Evolutionary conservation across 2,329 filamentous ascomycete species (phyloP).

Genomic region (Colletotrichum australisinense): DNA sequence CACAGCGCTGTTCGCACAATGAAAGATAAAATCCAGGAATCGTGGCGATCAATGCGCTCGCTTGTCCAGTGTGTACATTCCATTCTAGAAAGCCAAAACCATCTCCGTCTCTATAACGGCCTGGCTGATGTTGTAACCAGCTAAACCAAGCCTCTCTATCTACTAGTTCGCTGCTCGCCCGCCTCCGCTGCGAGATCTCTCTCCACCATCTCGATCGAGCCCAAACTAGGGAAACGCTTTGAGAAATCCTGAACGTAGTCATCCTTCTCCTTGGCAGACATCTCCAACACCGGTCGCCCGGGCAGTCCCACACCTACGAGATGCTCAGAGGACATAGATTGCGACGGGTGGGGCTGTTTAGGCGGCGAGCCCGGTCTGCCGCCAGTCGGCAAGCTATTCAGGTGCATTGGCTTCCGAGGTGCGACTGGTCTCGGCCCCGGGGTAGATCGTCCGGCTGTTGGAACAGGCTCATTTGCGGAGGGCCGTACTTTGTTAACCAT

Average conservation of each 20-base stretch:
- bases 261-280: slow-evolving; percentile 69
- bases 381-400: slow-evolving; percentile 66
- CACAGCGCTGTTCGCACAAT: slow-evolving; percentile 1
- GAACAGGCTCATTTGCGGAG: slow-evolving; percentile 40
- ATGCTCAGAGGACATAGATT: slow-evolving; percentile 45
- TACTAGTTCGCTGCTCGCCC: slow-evolving; percentile 32
- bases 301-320: slow-evolving; percentile 59
- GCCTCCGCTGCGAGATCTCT: slow-evolving; percentile 63
- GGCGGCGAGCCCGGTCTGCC: slow-evolving; percentile 56
- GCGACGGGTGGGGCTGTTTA: slow-evolving; percentile 47
- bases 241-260: slow-evolving; percentile 80
- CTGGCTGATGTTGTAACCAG: neutral
- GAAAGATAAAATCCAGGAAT: neutral
- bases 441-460: slow-evolving; percentile 37
- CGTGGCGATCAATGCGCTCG: slow-evolving; percentile 18
- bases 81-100: slow-evolving; percentile 4
- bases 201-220: slow-evolving; percentile 90
- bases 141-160: neutral
- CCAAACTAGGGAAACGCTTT: slow-evolving; percentile 87
- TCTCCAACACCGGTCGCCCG: slow-evolving; percentile 62
- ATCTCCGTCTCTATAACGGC: neutral
- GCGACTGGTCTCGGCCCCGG: slow-evolving; percentile 58
- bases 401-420: slow-evolving; percentile 71
- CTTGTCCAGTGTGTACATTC: slow-evolving; percentile 25
- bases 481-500: slow-evolving; percentile 36